Evolutionary conservation across 371 early-diverging fungal species (phyloP), one percentile per base, ranked within the genome.

Genomic region (Mortierella sp.): DNA sequence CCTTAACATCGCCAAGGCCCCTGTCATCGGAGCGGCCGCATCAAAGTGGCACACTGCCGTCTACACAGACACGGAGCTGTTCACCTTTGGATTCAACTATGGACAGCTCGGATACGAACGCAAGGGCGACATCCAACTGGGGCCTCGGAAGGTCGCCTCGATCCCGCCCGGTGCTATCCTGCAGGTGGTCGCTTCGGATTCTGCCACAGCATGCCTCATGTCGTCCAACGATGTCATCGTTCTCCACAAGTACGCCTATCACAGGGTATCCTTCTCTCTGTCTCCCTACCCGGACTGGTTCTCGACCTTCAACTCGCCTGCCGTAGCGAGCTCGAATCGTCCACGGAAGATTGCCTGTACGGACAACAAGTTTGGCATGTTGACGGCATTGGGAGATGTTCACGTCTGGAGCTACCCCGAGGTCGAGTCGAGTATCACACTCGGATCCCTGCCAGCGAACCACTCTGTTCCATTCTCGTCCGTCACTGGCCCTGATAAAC

Each of bases 21-120:
- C 71, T 4, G 85, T 93, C 39, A 73, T 88, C n/a, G 94, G 93
- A 8, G 92, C 87, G 8, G 94, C 95, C 31, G 94, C 94, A 1
- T 92, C 95, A 0, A 88, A 88, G 63, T 87, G 91, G 68, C 96
- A 96, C 74, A 89, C 95, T 0, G 94, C 87, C 16, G 91, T 91
- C 0, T 89, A 91, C 70, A 90, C 93, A 4, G 64, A 79, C 8
- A 81, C 79, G 0, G 88, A 92, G 26, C 61, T 96, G 0, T 94
- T 89, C 70, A 93, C 94, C 0, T 96, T 94, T 89, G 96, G 96
- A 0, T 78, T 87, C 44, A 94, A 94, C 74, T 87, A 89, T 66
- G 96, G 96, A 0, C 96, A 96, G 73, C 82, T 96, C n/a, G 94
- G 93, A 0, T 92, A 92, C 66, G 85, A 88, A 70, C 85, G 86